Evolutionary conservation across 192 early-diverging fungal genomes (phyloP).

Genomic region (Geranomyces michiganensis): DNA sequence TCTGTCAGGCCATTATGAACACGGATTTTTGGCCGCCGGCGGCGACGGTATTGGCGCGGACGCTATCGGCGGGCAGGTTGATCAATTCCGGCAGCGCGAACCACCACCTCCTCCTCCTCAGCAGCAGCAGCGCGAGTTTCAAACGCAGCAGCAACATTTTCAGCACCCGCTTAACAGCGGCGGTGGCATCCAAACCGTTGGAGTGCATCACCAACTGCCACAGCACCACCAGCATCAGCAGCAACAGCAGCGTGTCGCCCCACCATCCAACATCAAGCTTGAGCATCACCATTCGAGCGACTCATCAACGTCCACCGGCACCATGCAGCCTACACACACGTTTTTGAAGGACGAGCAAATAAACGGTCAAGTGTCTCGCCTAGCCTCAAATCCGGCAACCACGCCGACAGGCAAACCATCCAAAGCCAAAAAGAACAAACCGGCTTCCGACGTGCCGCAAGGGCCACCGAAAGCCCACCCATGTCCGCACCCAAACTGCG

Average conservation of each 20-base stretch:
- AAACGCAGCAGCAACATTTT: too few species aligned
- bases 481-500: constrained; percentile 81
- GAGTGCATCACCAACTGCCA: background rate
- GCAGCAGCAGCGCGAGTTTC: background rate
- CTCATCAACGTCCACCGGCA: background rate
- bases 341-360: background rate
- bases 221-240: constrained; percentile 1
- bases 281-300: background rate
- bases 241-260: background rate
- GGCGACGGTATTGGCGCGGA: too few species aligned
- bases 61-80: too few species aligned
- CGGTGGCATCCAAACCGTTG: too few species aligned
- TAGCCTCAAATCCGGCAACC: background rate
- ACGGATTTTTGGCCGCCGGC: too few species aligned
- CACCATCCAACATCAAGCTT: background rate
- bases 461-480: constrained; percentile 44
- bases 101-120: background rate
- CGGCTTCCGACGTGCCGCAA: background rate
- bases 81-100: background rate
- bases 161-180: too few species aligned
- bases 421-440: constrained; percentile 12
- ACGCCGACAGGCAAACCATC: background rate
- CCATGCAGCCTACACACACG: background rate
- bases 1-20: too few species aligned
- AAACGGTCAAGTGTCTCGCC: background rate